Conservation (phyloP, 2,329 filamentous ascomycete species). For the Sclerotinia sclerotiorum region DNA sequence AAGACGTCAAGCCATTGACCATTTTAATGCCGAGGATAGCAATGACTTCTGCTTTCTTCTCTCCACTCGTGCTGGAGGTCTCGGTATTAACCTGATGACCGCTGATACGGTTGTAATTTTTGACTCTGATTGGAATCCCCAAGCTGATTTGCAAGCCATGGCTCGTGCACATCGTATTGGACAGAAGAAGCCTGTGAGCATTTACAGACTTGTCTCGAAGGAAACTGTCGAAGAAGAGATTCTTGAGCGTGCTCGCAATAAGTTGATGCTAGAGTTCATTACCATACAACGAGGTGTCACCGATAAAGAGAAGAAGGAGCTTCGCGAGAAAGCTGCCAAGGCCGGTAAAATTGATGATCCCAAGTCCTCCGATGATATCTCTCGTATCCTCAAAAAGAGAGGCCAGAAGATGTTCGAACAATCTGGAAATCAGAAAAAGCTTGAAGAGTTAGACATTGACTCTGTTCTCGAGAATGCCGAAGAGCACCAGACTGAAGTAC, state of each 20-base stretch:
- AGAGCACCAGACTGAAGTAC: slow-evolving; percentile 92
- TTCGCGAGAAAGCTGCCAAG: slow-evolving; percentile 73
- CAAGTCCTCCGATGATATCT: slow-evolving; percentile 90
- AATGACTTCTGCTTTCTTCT: slow-evolving; percentile 95
- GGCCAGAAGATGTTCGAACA: slow-evolving; percentile 99
- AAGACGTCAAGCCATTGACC: slow-evolving; percentile 91
- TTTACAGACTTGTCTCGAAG: slow-evolving; percentile 95
- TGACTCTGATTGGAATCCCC: slow-evolving; percentile 98
- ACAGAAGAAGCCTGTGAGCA: slow-evolving; percentile 92
- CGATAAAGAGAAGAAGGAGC: slow-evolving; percentile 82
- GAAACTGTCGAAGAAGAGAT: slow-evolving; percentile 99
- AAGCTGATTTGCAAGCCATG: slow-evolving; percentile 98
- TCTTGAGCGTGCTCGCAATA: slow-evolving; percentile 92
- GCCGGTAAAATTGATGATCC: slow-evolving; percentile 78
- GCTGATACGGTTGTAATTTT: slow-evolving; percentile 97
- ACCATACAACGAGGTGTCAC: slow-evolving; percentile 97
- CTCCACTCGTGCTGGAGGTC: slow-evolving; percentile 89
- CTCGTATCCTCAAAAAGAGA: slow-evolving; percentile 91
- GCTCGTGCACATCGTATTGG: slow-evolving; percentile 96
- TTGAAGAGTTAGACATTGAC: slow-evolving; percentile 97
- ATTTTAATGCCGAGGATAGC: slow-evolving; percentile 96
- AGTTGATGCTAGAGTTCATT: slow-evolving; percentile 94
- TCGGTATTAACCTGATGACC: slow-evolving; percentile 99
- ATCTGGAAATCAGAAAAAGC: slow-evolving; percentile 90
- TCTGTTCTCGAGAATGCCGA: slow-evolving; percentile 96